These are phyloP conservation scores for Ceratobasidium sp. DNA, from an alignment of 1,284 basidiomycete species.

Conservation along the genomic window DNA sequence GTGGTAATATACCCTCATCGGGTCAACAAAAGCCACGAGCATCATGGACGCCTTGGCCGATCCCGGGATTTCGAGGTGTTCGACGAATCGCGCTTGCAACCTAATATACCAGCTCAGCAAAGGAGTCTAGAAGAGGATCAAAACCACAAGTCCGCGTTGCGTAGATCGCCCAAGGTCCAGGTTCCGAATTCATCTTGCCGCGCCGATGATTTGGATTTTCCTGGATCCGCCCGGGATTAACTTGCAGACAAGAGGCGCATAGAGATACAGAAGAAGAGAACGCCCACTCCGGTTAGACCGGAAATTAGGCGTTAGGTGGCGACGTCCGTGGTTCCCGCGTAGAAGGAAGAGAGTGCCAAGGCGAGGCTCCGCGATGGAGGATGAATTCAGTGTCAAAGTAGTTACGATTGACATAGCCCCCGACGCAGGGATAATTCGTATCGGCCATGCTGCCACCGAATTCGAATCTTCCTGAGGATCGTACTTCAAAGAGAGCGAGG, in stretches of 20 bases:
- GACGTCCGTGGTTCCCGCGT: constrained; percentile 98
- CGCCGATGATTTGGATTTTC: constrained; percentile 95
- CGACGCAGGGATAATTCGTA: constrained; percentile 94
- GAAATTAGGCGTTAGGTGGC: constrained; percentile 98
- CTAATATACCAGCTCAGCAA: too few species aligned
- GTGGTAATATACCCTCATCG: too few species aligned
- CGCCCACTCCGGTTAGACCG: constrained; percentile 94
- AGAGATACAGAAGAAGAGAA: constrained; percentile 48
- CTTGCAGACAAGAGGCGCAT: constrained; percentile 28
- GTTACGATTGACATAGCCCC: constrained; percentile 98
- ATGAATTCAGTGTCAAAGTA: constrained; percentile 98
- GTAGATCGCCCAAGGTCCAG: constrained; percentile 91
- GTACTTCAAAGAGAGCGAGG: constrained; percentile 68
- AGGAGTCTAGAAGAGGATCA: too few species aligned
- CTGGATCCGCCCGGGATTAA: constrained; percentile 58
- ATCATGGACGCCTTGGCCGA: too few species aligned
- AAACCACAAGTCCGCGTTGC: too few species aligned
- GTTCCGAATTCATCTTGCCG: constrained; percentile 91
- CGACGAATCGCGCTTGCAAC: too few species aligned
- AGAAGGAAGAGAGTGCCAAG: constrained; percentile 93
- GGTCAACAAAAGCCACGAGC: too few species aligned
- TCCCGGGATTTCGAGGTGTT: too few species aligned
- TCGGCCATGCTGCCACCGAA: constrained; percentile 93
- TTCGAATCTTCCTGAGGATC: constrained; percentile 98
- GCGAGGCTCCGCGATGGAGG: constrained; percentile 89